A percentile compares a stretch with the other conserved stretches of the same genome.
Conservation (phyloP, 768 basidiomycete genomes). For the Auricularia heimuer region DNA sequence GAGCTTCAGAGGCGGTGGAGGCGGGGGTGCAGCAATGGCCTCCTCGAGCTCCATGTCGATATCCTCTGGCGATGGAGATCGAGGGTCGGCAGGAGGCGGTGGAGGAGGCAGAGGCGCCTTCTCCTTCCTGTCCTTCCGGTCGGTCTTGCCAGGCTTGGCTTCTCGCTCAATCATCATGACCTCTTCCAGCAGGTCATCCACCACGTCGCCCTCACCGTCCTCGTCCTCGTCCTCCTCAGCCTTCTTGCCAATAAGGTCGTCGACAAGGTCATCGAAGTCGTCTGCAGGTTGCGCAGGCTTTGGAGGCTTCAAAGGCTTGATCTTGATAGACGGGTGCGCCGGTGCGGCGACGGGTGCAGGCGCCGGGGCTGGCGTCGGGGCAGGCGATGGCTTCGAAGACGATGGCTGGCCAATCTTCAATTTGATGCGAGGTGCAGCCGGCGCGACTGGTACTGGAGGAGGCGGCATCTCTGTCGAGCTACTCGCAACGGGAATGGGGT, state of each 20-base stretch:
- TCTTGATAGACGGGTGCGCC: slow-evolving; percentile 52
- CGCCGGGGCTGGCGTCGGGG: slow-evolving; percentile 14
- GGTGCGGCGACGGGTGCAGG: slow-evolving; percentile 25
- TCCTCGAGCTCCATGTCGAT: slow-evolving; percentile 5
- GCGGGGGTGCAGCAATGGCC: neutral
- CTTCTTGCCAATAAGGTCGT: slow-evolving; percentile 69
- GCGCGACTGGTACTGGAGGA: slow-evolving; percentile 19
- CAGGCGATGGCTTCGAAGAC: slow-evolving; percentile 8
- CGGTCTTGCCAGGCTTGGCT: slow-evolving; percentile 49
- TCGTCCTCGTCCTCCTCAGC: slow-evolving; percentile 33
- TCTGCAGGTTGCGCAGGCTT: slow-evolving; percentile 50
- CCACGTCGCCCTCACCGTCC: slow-evolving; percentile 16
- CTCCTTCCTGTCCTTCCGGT: slow-evolving; percentile 35
- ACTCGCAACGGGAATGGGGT: slow-evolving; percentile 9
- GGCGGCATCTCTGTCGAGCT: slow-evolving; percentile 11
- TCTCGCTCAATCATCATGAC: neutral
- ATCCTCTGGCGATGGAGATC: neutral
- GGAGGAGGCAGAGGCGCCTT: slow-evolving; percentile 22
- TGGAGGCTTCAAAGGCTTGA: slow-evolving; percentile 38
- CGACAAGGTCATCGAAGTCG: slow-evolving; percentile 70
- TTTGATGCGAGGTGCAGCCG: slow-evolving; percentile 9
- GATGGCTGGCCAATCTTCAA: slow-evolving; percentile 1
- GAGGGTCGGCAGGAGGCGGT: slow-evolving; percentile 5
- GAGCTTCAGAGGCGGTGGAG: neutral
- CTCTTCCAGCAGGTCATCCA: slow-evolving; percentile 26